Evolutionary conservation across 2,329 filamentous ascomycete genomes (phyloP), one percentile per base, ranked within the genome.

Genomic region (Didymella keratinophila): DNA sequence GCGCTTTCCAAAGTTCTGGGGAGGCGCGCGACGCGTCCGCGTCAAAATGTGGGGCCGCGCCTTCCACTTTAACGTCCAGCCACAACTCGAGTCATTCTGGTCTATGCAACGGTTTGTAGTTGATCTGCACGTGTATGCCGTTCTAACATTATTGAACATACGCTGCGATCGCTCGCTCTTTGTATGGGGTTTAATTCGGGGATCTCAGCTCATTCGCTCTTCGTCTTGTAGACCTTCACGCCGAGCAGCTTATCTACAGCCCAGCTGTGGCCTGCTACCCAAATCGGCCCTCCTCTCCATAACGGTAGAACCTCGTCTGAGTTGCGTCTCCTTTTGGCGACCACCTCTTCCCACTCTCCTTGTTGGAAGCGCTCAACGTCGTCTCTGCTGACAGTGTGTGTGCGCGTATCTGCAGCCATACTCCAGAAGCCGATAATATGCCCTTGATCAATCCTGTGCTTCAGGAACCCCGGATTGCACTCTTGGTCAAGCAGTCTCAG

Each of bases 241-340:
- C 58, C 65, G 11, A 70, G 45, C 54, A 66, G 28, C 42, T 56
- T 70, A 41, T 58, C 49, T 6, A 68, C 65, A 32, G 59, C 64
- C 64, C 62, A 69, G 52, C 66, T 69, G 42, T 70, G 67, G 27
- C 64, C 64, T 7, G 39, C 49, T 14, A 49, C 58, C 60, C 60
- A 66, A 5, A 67, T 59, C 41, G 66, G 67, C 27, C 67, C 67
- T 43, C 66, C 66, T 58, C 67, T 64, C 67, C 66, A 69, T 6
- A 67, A 44, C 16, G 67, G 67, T 28, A 70, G 43, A 2, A 69
- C 60, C 49, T 70, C 67, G 1, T 58, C 16, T 14, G 60, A 52
- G 4, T 51, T 58, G 20, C 52, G 34, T 28, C 66, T 59, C 36
- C 66, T 59, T 42, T 60, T 50, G 20, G 47, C 44, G 14, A 70